Percentiles rank a stretch among this genome's conserved stretches.
These are phyloP conservation scores for Austroboletus olivaceoglutinosus DNA, from an alignment of 1,284 basidiomycete species.

Conservation along the genomic window DNA sequence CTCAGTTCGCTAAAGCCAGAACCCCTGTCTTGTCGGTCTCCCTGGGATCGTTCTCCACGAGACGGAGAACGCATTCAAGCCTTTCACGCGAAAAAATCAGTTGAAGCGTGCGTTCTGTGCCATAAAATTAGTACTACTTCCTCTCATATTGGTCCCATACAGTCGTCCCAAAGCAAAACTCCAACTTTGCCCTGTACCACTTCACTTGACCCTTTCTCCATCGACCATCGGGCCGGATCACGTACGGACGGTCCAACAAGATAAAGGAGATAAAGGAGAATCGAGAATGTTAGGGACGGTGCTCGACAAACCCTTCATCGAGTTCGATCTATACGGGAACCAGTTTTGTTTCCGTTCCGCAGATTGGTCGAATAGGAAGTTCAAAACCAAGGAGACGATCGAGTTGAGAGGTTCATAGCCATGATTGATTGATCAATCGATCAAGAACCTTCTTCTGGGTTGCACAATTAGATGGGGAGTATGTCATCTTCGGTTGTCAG, in stretches of 20 bases:
- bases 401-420: no score
- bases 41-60: slow-evolving; percentile 83
- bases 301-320: slow-evolving; percentile 58
- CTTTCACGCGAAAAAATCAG: slow-evolving; percentile 65
- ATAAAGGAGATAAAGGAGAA: slow-evolving; percentile 1
- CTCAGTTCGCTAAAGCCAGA: slow-evolving; percentile 71
- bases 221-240: slow-evolving; percentile 22
- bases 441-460: no score
- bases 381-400: slow-evolving; percentile 80
- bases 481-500: no score
- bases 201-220: slow-evolving; percentile 51
- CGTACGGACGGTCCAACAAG: slow-evolving; percentile 9
- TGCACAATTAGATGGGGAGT: no score
- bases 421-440: no score
- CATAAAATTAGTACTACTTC: not conserved
- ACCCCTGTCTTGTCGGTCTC: slow-evolving; percentile 67
- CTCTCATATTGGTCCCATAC: slow-evolving; percentile 8
- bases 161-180: slow-evolving; percentile 79
- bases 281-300: slow-evolving; percentile 41
- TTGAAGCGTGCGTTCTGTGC: slow-evolving; percentile 57
- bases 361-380: slow-evolving; percentile 77
- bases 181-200: slow-evolving; percentile 70
- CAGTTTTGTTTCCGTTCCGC: slow-evolving; percentile 82
- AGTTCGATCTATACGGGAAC: slow-evolving; percentile 79
- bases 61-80: slow-evolving; percentile 79